A percentile compares a stretch with the other conserved stretches of the same genome.
phyloP scores from a whole-genome alignment of 306 rosid species.

The Dryas octopetala region DNA sequence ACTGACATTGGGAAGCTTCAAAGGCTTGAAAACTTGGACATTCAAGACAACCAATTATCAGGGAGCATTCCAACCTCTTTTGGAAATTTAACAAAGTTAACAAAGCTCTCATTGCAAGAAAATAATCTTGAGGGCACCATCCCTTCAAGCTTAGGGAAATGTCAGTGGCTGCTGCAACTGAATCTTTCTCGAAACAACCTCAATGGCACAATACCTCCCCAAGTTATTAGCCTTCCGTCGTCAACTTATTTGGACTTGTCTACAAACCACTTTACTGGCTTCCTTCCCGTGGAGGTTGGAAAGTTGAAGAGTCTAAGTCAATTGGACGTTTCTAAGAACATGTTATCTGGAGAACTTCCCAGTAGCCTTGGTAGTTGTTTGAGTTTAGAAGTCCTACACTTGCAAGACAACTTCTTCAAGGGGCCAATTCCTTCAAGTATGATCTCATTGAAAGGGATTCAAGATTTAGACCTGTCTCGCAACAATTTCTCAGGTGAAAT shows the following conservation, averaged over 20 bases:
- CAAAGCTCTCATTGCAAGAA: no score
- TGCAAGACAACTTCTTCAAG: neutral
- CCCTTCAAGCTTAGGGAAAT: no score
- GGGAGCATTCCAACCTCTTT: no score
- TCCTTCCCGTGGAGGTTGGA: neutral
- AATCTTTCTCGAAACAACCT: neutral
- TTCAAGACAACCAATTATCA: no score
- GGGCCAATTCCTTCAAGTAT: neutral
- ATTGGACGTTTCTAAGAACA: neutral
- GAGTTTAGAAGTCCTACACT: neutral
- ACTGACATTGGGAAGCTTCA: no score
- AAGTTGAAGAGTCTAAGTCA: neutral
- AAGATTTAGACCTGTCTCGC: neutral
- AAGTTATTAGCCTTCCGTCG: neutral
- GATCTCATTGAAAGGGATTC: neutral
- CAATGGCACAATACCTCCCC: neutral
- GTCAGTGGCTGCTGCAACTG: neutral
- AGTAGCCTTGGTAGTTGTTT: neutral
- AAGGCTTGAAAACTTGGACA: no score
- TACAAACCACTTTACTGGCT: neutral
- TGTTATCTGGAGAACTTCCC: neutral
- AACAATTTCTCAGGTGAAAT: neutral
- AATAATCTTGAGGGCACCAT: no score
- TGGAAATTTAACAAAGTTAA: no score
- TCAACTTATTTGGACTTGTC: neutral